Evolutionary conservation across 2,329 filamentous ascomycete genomes (phyloP).

Genomic region (Blastomyces parvus): DNA sequence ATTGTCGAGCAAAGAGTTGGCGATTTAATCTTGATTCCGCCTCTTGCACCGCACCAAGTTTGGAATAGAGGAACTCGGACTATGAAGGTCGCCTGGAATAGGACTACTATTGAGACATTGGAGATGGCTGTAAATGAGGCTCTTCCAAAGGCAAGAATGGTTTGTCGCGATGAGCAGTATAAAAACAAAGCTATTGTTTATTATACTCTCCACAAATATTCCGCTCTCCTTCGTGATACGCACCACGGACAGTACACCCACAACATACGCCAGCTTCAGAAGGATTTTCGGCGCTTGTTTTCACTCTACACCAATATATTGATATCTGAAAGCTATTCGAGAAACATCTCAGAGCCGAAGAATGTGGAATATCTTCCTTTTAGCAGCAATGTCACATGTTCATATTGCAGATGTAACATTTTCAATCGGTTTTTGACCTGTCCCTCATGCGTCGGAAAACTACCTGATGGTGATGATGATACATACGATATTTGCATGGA

Average conservation of each 20-base stretch:
- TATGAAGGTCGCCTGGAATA: constrained; percentile 97
- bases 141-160: constrained; percentile 75
- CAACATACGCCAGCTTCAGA: constrained; percentile 60
- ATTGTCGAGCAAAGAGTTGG: constrained; percentile 83
- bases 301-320: constrained; percentile 67
- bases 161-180: constrained; percentile 96
- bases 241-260: constrained; percentile 40
- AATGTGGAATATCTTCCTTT: constrained; percentile 68
- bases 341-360: constrained; percentile 51
- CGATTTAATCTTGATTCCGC: constrained; percentile 88
- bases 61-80: constrained; percentile 96
- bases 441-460: constrained; percentile 63
- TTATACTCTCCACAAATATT: constrained; percentile 75
- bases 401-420: constrained; percentile 91
- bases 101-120: constrained; percentile 84
- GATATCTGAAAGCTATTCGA: constrained; percentile 75
- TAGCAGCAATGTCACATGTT: constrained; percentile 87
- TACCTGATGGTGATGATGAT: constrained; percentile 62
- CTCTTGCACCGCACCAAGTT: constrained; percentile 89
- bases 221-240: constrained; percentile 48
- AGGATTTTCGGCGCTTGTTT: constrained; percentile 76
- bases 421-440: constrained; percentile 96
- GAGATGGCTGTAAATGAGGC: constrained; percentile 79
- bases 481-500: constrained; percentile 97
- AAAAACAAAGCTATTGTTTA: constrained; percentile 97